Evolutionary conservation across 208 protist species (phyloP), one percentile per base, ranked within the genome.

Genomic region (Trichomonas gallinae): DNA sequence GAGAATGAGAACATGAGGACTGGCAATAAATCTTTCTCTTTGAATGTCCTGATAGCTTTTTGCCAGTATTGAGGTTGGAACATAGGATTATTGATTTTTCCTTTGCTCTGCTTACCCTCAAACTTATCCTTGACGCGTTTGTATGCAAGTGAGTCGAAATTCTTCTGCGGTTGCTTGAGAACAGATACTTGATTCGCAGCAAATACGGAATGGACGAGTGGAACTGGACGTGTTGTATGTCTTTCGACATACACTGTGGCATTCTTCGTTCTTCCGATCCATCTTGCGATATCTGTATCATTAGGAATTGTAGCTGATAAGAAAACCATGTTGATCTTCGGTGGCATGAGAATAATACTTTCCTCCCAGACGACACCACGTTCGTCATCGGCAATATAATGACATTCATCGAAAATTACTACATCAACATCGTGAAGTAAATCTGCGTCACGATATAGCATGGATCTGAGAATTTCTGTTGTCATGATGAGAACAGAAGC

Each of bases 351-450:
- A 45, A 96, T 96, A 48, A 96, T 96, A 0, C 23, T 42, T 38
- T 97, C 96, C 85, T 97, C 96, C 87, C 96, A 97, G 6, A 97
- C 93, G 31, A 96, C 63, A 63, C 97, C 97, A 45, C 97, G 49
- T n/a, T 97, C 97, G 21, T 46, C 96, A 85, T 97, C 97, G 44
- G 96, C 51, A 38, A 97, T 96, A 88, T 97, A 97, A 87, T 97
- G 97, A 36, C 63, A 87, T 97, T 98, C 98, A 97, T 99, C 99
- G 97, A 99, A 99, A 58, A 99, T 98, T 21, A 99, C 99, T 98
- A 99, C 99, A 36, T 98, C 98, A 11, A 99, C 99, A 97, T 99
- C 99, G 34, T 99, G 98, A 96, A 99, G 98, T 96, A 99, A 98
- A 96, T 98, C 98, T 85, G 97, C 97, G 42, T 98, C 98, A 44